A percentile compares a stretch with the other conserved stretches of the same genome.
These are phyloP conservation scores for Cryoendolithus antarcticus DNA, from an alignment of 2,329 filamentous ascomycete genomes.

Conservation along the genomic window DNA sequence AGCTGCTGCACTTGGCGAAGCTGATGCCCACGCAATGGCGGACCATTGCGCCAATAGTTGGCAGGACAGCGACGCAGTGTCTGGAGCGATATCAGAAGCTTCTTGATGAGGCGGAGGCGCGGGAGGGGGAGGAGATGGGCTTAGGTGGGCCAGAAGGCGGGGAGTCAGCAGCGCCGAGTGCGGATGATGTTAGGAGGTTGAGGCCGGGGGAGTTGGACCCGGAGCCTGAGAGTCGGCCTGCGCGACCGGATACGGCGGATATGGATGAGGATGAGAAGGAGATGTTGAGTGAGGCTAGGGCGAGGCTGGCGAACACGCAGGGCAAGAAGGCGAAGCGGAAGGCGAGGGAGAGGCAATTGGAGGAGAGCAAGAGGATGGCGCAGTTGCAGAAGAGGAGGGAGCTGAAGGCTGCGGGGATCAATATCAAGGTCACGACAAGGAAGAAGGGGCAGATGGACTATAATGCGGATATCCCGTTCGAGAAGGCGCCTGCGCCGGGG, in stretches of 20 bases:
- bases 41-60: conserved; percentile 81
- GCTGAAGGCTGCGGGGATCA: conserved; percentile 94
- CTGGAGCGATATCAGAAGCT: conserved; percentile 65
- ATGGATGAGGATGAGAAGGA: conserved; percentile 99
- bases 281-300: conserved; percentile 95
- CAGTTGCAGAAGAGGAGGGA: conserved; percentile 90
- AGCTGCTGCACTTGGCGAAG: conserved; percentile 89
- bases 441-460: conserved; percentile 99
- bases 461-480: conserved; percentile 96
- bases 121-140: conserved; percentile 62
- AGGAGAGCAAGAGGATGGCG: conserved; percentile 82
- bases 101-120: conserved; percentile 85
- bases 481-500: conserved; percentile 75
- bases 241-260: conserved; percentile 90
- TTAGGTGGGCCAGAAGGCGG: conserved; percentile 76
- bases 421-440: conserved; percentile 82
- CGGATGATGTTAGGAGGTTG: conserved; percentile 80
- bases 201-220: conserved; percentile 83
- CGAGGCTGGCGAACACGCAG: conserved; percentile 91
- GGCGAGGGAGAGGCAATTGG: conserved; percentile 85
- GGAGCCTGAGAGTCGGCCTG: conserved; percentile 94
- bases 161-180: conserved; percentile 75
- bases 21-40: conserved; percentile 99
- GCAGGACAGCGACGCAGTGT: conserved; percentile 5
- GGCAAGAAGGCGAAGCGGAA: conserved; percentile 99